These are phyloP conservation scores for Phylloboletellus chloephorus DNA, from an alignment of 1,284 basidiomycete genomes.

Conservation along the genomic window DNA sequence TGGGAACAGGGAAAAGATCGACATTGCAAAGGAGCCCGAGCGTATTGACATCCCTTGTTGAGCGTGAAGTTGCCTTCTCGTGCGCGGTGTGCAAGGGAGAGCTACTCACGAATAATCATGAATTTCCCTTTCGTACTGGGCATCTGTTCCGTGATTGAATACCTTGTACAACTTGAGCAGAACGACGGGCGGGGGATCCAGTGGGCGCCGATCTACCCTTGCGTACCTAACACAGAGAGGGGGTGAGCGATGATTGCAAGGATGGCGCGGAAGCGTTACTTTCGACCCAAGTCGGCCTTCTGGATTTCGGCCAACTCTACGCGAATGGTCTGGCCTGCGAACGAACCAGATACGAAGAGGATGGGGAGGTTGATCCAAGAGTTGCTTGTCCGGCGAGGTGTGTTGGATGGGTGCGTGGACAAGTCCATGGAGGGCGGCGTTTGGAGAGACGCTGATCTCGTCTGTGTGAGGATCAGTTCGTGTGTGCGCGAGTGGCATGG, in stretches of 20 bases:
- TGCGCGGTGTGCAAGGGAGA: neutral
- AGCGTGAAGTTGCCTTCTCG: constrained; percentile 6
- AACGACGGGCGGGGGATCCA: constrained; percentile 63
- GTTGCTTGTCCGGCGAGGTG: constrained; percentile 25
- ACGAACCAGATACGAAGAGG: constrained; percentile 53
- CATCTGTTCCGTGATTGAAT: constrained; percentile 36
- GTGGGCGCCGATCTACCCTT: constrained; percentile 53
- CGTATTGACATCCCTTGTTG: constrained; percentile 39
- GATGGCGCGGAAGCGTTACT: constrained; percentile 36
- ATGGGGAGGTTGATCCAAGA: constrained; percentile 42
- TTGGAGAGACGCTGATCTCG: constrained; percentile 10
- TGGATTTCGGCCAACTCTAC: constrained; percentile 58
- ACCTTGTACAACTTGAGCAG: constrained; percentile 46
- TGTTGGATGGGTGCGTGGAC: constrained; percentile 13
- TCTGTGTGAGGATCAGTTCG: constrained; percentile 14
- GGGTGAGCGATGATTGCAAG: constrained; percentile 5
- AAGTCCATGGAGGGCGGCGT: constrained; percentile 20
- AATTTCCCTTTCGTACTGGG: constrained; percentile 41
- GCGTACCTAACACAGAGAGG: constrained; percentile 42
- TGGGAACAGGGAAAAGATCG: constrained; percentile 54
- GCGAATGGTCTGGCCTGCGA: constrained; percentile 51
- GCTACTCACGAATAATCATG: constrained; percentile 42
- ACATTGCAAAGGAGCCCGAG: constrained; percentile 60
- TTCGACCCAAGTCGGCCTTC: constrained; percentile 60
- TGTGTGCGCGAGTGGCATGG: constrained; percentile 12